phyloP scores from a whole-genome alignment of 2,329 filamentous ascomycete species.

The Endoconidiophora laricicola region DNA sequence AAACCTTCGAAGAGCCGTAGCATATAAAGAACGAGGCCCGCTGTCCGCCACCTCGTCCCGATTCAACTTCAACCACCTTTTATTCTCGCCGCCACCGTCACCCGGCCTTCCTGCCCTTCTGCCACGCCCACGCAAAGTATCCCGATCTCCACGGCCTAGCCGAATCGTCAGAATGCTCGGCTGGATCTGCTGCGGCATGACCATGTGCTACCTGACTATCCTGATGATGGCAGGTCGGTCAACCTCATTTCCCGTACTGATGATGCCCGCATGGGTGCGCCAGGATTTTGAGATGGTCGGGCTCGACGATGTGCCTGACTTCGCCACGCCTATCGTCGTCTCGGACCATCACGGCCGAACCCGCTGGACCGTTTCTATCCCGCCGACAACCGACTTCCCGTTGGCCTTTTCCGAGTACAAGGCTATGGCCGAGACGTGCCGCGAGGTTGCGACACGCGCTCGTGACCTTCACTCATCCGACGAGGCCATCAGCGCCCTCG shows the following conservation, averaged over 20 bases:
- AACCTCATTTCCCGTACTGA: constrained; percentile 17
- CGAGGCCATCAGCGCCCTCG: constrained; percentile 23
- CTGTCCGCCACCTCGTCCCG: constrained; percentile 44
- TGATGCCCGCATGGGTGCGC: constrained; percentile 14
- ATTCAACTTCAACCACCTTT: constrained; percentile 50
- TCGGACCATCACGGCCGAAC: constrained; percentile 45
- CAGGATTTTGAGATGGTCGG: constrained; percentile 50
- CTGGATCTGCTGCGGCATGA: constrained; percentile 33
- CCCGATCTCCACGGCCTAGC: constrained; percentile 37
- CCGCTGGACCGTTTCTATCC: constrained; percentile 72
- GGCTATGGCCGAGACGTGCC: constrained; percentile 51
- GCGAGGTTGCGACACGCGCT: constrained; percentile 44
- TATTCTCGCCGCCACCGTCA: constrained; percentile 52
- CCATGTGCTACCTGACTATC: constrained; percentile 32
- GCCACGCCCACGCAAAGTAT: constrained; percentile 46
- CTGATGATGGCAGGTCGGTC: constrained; percentile 18
- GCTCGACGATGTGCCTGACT: constrained; percentile 48
- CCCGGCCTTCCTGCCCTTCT: constrained; percentile 53
- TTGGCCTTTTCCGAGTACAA: constrained; percentile 48
- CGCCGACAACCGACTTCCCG: constrained; percentile 48
- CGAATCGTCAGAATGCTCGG: constrained; percentile 39
- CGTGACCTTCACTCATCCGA: constrained; percentile 23
- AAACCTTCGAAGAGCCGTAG: constrained; percentile 41
- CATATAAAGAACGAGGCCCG: constrained; percentile 39
- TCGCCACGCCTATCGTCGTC: constrained; percentile 56